These are phyloP conservation scores for Fraxinus americana DNA, from an alignment of 257 asterid genomes.

Conservation along the genomic window DNA sequence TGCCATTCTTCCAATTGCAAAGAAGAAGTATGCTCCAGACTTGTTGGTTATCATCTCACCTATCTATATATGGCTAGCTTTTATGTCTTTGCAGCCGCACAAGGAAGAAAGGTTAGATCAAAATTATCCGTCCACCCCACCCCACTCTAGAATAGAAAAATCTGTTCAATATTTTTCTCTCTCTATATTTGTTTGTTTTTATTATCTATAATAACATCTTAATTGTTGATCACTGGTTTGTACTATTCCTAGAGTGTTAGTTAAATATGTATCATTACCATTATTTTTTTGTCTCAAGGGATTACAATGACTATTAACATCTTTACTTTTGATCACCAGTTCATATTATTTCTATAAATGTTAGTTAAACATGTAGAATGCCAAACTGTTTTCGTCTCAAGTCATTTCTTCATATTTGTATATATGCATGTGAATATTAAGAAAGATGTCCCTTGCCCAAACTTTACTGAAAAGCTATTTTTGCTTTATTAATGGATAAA, in stretches of 20 bases:
- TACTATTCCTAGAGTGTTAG: conserved; percentile 18
- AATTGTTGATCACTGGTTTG: background rate
- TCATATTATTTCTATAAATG: conserved; percentile 17
- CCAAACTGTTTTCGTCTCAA: background rate
- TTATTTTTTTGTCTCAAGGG: background rate
- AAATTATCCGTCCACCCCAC: background rate
- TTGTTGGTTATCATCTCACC: conserved; percentile 80
- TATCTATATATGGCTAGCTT: conserved; percentile 86
- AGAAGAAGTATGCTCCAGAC: conserved; percentile 80
- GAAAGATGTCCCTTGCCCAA: background rate
- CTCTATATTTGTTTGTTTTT: too few species aligned
- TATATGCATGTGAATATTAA: conserved; percentile 1
- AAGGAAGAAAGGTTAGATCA: conserved; percentile 89
- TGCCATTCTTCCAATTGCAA: conserved; percentile 71
- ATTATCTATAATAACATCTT: too few species aligned
- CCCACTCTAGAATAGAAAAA: too few species aligned
- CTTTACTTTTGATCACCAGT: conserved; percentile 5
- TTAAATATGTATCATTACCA: background rate
- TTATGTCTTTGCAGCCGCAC: conserved; percentile 98
- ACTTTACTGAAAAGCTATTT: too few species aligned
- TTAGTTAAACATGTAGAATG: conserved; percentile 4
- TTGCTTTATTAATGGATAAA: too few species aligned
- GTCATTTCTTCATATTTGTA: conserved; percentile 5
- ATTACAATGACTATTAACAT: too few species aligned
- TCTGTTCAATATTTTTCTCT: too few species aligned